Conservation (phyloP, 2,329 filamentous ascomycete genomes). For the Aspergillus sp. region DNA sequence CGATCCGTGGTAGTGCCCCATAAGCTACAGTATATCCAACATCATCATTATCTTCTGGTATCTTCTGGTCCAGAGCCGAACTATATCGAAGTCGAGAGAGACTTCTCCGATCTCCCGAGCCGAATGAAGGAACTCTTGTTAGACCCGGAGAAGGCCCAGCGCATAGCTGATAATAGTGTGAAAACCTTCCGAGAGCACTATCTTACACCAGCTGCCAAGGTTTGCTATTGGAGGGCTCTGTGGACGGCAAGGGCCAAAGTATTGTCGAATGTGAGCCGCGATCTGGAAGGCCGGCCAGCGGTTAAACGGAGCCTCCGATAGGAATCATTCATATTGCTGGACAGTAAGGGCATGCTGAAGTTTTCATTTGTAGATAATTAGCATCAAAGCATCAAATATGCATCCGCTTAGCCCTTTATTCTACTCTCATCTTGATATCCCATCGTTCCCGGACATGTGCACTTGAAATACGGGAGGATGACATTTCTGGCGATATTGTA, state of each 20-base stretch:
- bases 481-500: too few relatives aligned
- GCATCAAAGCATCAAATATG: too few relatives aligned
- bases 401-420: too few relatives aligned
- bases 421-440: too few relatives aligned
- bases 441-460: too few relatives aligned
- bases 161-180: conserved; percentile 47
- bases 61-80: conserved; percentile 44
- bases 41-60: conserved; percentile 45
- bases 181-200: conserved; percentile 47
- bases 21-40: conserved; percentile 45
- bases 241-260: conserved; percentile 4
- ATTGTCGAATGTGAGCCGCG: conserved; percentile 26
- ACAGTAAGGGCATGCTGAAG: conserved; percentile 24
- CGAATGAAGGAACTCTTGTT: conserved; percentile 35
- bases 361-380: conserved; percentile 5
- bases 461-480: too few relatives aligned
- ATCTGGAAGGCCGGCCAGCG: conserved; percentile 16
- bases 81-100: conserved; percentile 44
- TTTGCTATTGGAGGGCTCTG: conserved; percentile 50
- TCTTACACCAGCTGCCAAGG: conserved; percentile 48
- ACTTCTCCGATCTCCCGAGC: conserved; percentile 54
- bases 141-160: conserved; percentile 36
- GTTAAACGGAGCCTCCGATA: conserved; percentile 22
- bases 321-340: conserved; percentile 29
- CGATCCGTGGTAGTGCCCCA: conserved; percentile 46